A percentile compares a stretch with the other conserved stretches of the same genome.
These are phyloP conservation scores for Chara braunii DNA, from an alignment of 139 green algal species.

Conservation along the genomic window DNA sequence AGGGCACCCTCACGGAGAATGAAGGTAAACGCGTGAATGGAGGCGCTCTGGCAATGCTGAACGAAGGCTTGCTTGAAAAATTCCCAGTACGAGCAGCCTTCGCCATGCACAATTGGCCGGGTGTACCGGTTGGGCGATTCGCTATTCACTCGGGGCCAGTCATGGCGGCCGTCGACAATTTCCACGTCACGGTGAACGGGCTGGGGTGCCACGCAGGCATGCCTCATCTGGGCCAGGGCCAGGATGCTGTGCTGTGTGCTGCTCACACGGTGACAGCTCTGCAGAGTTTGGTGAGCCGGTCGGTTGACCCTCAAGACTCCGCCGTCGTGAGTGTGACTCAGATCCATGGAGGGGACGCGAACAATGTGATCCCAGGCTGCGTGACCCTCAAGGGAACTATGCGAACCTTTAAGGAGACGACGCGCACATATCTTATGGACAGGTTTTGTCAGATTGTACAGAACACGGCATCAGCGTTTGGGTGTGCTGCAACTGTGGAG, in stretches of 20 bases:
- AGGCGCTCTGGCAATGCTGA: conserved; percentile 22
- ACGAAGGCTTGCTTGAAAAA: conserved; percentile 33
- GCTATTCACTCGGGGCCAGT: conserved; percentile 25
- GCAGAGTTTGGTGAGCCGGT: conserved; percentile 21
- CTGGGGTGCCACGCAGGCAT: conserved; percentile 33
- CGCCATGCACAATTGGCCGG: conserved; percentile 37
- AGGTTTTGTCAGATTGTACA: conserved; percentile 4
- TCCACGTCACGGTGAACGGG: conserved; percentile 26
- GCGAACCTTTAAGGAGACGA: conserved; percentile 4
- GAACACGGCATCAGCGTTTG: conserved; percentile 11
- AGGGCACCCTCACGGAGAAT: conserved; percentile 32
- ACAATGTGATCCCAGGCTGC: conserved; percentile 33
- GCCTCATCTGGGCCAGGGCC: conserved; percentile 18
- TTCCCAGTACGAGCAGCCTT: conserved; percentile 26
- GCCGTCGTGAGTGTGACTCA: conserved; percentile 36
- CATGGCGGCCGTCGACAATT: conserved; percentile 37
- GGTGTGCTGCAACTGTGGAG: conserved; percentile 19
- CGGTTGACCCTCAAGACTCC: conserved; percentile 24
- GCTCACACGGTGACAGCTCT: conserved; percentile 30
- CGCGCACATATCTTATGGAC: not conserved
- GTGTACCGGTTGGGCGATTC: conserved; percentile 10
- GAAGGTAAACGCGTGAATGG: not conserved
- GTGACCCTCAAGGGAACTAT: conserved; percentile 19
- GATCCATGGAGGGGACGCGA: conserved; percentile 29
- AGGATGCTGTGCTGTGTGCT: conserved; percentile 22